Conservation (phyloP, 129 eudicot genomes). For the Gnaphalium uliginosum region DNA sequence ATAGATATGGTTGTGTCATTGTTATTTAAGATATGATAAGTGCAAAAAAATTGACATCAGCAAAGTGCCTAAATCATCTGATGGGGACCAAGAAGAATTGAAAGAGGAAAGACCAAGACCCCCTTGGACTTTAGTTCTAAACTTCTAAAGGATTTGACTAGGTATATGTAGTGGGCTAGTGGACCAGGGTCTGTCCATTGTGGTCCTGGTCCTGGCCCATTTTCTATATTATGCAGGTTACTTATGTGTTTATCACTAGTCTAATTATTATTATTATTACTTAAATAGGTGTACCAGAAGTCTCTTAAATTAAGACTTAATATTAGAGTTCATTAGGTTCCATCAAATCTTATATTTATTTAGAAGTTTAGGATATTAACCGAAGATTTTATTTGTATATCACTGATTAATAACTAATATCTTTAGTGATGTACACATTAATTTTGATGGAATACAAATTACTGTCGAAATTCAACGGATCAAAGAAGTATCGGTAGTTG, state of each 20-base stretch:
- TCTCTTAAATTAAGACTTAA: too few relatives aligned
- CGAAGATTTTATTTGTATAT: too few relatives aligned
- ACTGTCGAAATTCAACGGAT: too few relatives aligned
- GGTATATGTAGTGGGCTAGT: neutral
- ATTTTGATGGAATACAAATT: too few relatives aligned
- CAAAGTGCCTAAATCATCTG: constrained; percentile 18
- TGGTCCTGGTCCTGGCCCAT: constrained; percentile 28
- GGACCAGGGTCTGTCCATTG: constrained; percentile 14
- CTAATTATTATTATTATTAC: neutral
- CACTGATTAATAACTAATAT: too few relatives aligned
- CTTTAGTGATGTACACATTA: too few relatives aligned
- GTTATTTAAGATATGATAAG: neutral
- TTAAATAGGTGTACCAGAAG: too few relatives aligned
- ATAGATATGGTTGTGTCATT: neutral
- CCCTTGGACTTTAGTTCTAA: constrained; percentile 16
- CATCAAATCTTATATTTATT: too few relatives aligned
- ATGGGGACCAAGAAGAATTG: constrained; percentile 1
- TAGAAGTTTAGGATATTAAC: too few relatives aligned
- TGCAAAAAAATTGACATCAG: neutral
- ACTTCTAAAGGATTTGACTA: constrained; percentile 7
- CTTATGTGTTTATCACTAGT: neutral
- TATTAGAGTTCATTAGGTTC: too few relatives aligned
- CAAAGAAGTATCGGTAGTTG: too few relatives aligned
- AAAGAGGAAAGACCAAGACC: constrained; percentile 25
- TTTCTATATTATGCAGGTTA: constrained; percentile 7